These are phyloP conservation scores for Starmerella kuoi DNA, from an alignment of 805 yeast genomes.

Conservation along the genomic window DNA sequence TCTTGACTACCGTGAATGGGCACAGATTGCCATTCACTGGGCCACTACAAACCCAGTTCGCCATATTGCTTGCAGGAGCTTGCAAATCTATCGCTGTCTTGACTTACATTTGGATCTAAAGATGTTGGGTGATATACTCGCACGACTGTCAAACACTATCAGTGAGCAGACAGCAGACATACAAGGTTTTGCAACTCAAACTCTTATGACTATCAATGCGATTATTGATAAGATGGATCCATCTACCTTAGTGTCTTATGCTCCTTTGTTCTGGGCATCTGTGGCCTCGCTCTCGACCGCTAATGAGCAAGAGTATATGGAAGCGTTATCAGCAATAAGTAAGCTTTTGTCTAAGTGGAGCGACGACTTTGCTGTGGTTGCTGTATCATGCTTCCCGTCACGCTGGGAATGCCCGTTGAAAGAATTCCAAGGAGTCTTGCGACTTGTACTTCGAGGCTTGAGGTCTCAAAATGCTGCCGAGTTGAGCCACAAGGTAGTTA, in stretches of 20 bases:
- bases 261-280: constrained; percentile 90
- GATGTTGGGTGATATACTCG: constrained; percentile 89
- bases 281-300: constrained; percentile 83
- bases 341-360: constrained; percentile 81
- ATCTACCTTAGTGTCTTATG: constrained; percentile 68
- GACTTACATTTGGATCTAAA: constrained; percentile 69
- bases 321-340: constrained; percentile 66
- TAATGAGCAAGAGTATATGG: constrained; percentile 87
- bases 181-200: constrained; percentile 95
- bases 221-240: constrained; percentile 75
- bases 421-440: constrained; percentile 76
- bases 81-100: constrained; percentile 79
- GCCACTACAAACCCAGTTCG: constrained; percentile 96
- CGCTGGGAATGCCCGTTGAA: constrained; percentile 68
- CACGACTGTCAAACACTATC: constrained; percentile 81
- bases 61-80: constrained; percentile 92
- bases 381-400: constrained; percentile 79
- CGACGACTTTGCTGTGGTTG: constrained; percentile 67
- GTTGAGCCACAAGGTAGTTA: constrained; percentile 59
- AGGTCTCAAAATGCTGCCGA: constrained; percentile 73
- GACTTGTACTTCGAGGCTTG: constrained; percentile 65
- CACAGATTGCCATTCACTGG: constrained; percentile 72
- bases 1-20: constrained; percentile 43
- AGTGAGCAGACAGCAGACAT: constrained; percentile 82
- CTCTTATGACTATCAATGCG: constrained; percentile 88